A percentile compares a stretch with the other conserved stretches of the same genome.
Conservation (phyloP, 768 basidiomycete species). For the Tulasnella sp. region DNA sequence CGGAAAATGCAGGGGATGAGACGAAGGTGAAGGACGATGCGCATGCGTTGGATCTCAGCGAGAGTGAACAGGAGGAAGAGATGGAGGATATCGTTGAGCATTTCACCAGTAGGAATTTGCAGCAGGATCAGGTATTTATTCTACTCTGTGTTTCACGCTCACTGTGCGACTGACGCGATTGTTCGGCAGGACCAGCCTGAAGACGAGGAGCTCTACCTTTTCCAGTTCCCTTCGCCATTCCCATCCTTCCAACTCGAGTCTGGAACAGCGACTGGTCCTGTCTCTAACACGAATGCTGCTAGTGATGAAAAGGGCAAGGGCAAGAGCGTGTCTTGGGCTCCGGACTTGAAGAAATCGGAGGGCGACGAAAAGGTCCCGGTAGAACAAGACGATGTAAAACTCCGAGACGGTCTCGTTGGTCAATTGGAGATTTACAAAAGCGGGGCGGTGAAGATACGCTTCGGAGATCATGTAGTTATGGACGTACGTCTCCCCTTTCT, state of each 20-base stretch:
- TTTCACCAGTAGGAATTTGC: constrained; percentile 36
- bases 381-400: constrained; percentile 22
- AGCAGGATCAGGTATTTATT: too few species aligned
- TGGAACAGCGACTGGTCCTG: too few species aligned
- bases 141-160: too few species aligned
- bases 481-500: constrained; percentile 42
- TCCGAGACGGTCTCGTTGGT: constrained; percentile 57
- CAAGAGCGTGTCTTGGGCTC: constrained; percentile 16
- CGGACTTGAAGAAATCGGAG: constrained; percentile 18
- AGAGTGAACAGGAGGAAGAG: constrained; percentile 67
- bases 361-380: constrained; percentile 24
- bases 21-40: constrained; percentile 31
- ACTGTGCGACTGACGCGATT: too few species aligned
- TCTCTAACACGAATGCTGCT: constrained; percentile 21
- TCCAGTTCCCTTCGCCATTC: constrained; percentile 83
- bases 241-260: constrained; percentile 53
- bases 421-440: constrained; percentile 75
- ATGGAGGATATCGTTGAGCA: constrained; percentile 65
- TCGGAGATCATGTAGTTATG: constrained; percentile 67
- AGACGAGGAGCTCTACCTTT: constrained; percentile 59
- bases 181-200: neutral
- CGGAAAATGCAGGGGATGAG: constrained; percentile 15
- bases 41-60: constrained; percentile 57
- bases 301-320: constrained; percentile 22
- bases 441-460: constrained; percentile 75